Conservation (phyloP, 306 rosid genomes). For the Canavalia gladiata region DNA sequence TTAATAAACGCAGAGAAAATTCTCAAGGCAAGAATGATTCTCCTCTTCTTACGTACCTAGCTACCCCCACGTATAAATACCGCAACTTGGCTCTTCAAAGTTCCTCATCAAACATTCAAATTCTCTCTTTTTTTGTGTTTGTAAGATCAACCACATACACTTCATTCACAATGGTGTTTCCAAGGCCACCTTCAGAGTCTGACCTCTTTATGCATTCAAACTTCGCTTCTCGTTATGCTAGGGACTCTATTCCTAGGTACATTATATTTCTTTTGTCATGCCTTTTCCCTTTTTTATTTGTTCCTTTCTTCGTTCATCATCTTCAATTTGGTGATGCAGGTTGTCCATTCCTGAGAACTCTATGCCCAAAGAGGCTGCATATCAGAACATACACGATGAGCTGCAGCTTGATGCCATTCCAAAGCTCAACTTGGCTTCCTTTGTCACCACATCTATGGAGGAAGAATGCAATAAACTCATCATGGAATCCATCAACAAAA, state of each 20-base stretch:
- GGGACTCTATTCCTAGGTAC: constrained; percentile 54
- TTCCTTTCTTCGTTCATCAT: too few relatives aligned
- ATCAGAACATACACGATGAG: constrained; percentile 72
- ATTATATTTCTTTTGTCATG: not conserved
- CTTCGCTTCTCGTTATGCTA: constrained; percentile 35
- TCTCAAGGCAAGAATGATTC: constrained; percentile 32
- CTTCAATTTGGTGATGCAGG: constrained; percentile 28
- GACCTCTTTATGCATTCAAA: constrained; percentile 46
- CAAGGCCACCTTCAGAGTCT: constrained; percentile 51
- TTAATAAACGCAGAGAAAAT: constrained; percentile 8
- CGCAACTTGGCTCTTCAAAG: not conserved
- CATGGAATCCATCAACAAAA: constrained; percentile 82
- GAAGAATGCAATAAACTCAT: constrained; percentile 77
- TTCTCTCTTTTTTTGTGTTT: not conserved
- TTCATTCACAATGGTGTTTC: constrained; percentile 45
- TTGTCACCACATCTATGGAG: constrained; percentile 90
- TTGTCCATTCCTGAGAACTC: constrained; percentile 60
- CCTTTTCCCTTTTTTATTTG: not conserved
- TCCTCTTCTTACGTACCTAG: not conserved
- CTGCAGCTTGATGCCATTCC: constrained; percentile 71
- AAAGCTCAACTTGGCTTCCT: constrained; percentile 79
- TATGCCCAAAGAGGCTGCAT: constrained; percentile 68
- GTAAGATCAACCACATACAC: not conserved
- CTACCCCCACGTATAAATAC: constrained; percentile 35
- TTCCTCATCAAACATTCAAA: not conserved